Evolutionary conservation across 2,329 filamentous ascomycete species (phyloP).

Genomic region (Acrodontium crateriforme): DNA sequence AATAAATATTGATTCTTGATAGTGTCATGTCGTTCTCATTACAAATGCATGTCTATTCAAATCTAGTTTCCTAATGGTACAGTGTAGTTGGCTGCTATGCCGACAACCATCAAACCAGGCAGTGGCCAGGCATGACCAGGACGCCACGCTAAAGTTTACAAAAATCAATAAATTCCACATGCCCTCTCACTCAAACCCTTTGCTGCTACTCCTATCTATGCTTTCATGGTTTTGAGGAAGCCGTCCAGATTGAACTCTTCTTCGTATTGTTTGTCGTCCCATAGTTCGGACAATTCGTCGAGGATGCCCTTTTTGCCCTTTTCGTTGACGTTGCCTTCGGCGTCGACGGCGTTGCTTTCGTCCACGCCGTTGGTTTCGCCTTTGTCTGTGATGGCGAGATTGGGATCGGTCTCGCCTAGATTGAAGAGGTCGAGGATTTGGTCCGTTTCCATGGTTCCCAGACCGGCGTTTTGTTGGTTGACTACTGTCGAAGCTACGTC

Average conservation of each 20-base stretch:
- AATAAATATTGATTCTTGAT: too few relatives aligned
- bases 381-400: constrained; percentile 20
- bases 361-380: constrained; percentile 38
- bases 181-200: constrained; percentile 4
- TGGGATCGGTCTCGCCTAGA: constrained; percentile 55
- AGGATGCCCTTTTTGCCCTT: constrained; percentile 95
- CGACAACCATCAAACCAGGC: too few relatives aligned
- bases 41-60: too few relatives aligned
- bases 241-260: constrained; percentile 95
- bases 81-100: too few relatives aligned
- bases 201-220: constrained; percentile 9
- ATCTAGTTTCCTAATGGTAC: too few relatives aligned
- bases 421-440: constrained; percentile 96
- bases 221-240: constrained; percentile 87
- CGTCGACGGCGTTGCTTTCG: constrained; percentile 57
- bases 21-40: too few relatives aligned
- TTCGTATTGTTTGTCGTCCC: constrained; percentile 96
- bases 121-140: too few relatives aligned
- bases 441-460: constrained; percentile 94
- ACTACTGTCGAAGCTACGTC: constrained; percentile 96
- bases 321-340: constrained; percentile 79
- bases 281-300: constrained; percentile 87
- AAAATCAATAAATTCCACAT: too few relatives aligned
- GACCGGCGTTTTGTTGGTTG: constrained; percentile 93
- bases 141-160: too few relatives aligned